Evolutionary conservation across 306 rosid genomes (phyloP).

Genomic region (Sphenostylis stenocarpa): DNA sequence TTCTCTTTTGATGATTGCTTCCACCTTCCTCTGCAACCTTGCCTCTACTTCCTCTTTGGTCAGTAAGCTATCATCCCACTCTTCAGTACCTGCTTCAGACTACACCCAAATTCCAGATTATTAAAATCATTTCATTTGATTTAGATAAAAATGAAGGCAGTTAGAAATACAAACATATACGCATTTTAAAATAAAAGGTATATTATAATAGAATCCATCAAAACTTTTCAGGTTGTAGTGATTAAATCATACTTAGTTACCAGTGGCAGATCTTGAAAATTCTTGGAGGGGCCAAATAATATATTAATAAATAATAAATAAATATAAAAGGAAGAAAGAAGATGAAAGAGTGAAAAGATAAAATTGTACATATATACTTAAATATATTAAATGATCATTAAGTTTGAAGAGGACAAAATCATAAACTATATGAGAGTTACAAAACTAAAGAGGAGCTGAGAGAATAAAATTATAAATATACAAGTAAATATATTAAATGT

Average conservation of each 20-base stretch:
- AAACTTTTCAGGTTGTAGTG: not conserved
- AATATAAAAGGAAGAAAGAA: no score
- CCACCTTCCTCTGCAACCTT: constrained; percentile 84
- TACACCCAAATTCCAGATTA: constrained; percentile 37
- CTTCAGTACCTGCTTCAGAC: constrained; percentile 82
- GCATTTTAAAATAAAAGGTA: constrained; percentile 9
- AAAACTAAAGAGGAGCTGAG: no score
- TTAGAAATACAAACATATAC: constrained; percentile 19
- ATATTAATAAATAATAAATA: no score
- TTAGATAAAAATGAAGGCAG: constrained; percentile 10
- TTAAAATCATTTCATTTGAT: constrained; percentile 15
- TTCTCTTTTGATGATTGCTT: constrained; percentile 90
- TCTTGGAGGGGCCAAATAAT: no score
- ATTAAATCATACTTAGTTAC: not conserved
- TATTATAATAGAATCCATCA: not conserved
- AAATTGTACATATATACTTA: no score
- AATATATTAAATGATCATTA: no score
- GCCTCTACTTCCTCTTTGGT: constrained; percentile 89
- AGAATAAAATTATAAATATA: no score
- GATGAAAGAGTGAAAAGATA: no score
- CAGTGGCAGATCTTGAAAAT: no score
- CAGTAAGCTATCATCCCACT: constrained; percentile 92
- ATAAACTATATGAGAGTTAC: no score
- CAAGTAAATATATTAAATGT: no score
- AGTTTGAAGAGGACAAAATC: no score